These are phyloP conservation scores for Pythium guiyangense DNA, from an alignment of 352 stramenopile species.

Conservation along the genomic window DNA sequence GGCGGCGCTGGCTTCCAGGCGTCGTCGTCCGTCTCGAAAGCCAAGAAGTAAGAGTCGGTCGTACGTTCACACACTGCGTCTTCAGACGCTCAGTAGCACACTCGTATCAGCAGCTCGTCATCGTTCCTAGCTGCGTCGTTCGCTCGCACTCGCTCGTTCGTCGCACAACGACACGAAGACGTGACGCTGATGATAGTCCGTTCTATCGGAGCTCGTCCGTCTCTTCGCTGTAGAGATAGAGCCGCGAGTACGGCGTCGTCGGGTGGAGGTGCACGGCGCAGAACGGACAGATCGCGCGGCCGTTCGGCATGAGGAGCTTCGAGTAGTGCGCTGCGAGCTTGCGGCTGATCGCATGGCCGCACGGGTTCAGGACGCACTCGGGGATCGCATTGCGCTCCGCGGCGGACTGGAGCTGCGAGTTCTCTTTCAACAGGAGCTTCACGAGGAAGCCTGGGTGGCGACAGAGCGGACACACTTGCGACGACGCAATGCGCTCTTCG, in stretches of 20 bases:
- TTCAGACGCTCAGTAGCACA: too few relatives aligned
- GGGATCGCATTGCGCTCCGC: constrained; percentile 57
- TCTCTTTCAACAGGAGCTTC: constrained; percentile 67
- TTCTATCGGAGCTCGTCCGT: constrained; percentile 5
- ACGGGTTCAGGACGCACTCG: constrained; percentile 81
- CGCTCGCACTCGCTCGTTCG: too few relatives aligned
- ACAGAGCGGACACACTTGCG: constrained; percentile 62
- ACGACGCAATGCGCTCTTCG: constrained; percentile 57
- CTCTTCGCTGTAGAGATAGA: constrained; percentile 75
- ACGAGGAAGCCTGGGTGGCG: constrained; percentile 59
- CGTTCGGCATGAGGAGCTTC: constrained; percentile 64
- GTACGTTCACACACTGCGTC: too few relatives aligned
- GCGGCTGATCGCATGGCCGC: constrained; percentile 69
- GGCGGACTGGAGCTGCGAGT: constrained; percentile 58
- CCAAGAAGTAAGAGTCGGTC: constrained; percentile 10
- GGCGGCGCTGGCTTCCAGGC: constrained; percentile 13
- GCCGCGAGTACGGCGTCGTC: constrained; percentile 56
- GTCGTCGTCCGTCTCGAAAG: constrained; percentile 1
- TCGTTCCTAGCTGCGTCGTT: too few relatives aligned
- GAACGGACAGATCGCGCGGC: constrained; percentile 74
- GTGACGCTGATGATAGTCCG: too few relatives aligned
- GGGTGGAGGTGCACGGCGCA: constrained; percentile 69
- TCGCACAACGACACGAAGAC: too few relatives aligned
- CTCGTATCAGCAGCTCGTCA: too few relatives aligned
- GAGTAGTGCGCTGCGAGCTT: constrained; percentile 63